These are phyloP conservation scores for Xylaria multiplex DNA, from an alignment of 2,329 filamentous ascomycete species.

Conservation along the genomic window DNA sequence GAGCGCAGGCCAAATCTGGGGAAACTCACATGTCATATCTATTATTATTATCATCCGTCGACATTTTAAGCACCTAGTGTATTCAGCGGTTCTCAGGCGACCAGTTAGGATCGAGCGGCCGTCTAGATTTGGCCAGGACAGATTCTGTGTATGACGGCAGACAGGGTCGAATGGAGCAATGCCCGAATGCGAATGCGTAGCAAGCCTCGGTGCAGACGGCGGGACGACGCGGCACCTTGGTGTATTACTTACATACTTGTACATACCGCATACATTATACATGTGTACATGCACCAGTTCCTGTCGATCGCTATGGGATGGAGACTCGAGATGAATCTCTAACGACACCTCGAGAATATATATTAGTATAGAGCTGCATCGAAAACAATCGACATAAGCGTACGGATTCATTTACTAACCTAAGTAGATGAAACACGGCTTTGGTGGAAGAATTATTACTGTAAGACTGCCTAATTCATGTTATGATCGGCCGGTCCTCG, in stretches of 20 bases:
- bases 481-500: constrained; percentile 9
- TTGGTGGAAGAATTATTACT: constrained; percentile 3
- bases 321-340: neutral
- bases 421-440: neutral
- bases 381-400: too few relatives aligned
- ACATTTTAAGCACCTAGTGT: neutral
- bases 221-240: constrained; percentile 15
- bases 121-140: constrained; percentile 27
- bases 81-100: constrained; percentile 18
- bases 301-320: constrained; percentile 23
- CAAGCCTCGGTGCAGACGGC: constrained; percentile 27
- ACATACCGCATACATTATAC: neutral
- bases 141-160: constrained; percentile 26
- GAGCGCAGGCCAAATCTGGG: constrained; percentile 24
- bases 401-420: too few relatives aligned
- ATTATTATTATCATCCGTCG: neutral
- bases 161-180: constrained; percentile 41
- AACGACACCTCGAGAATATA: neutral
- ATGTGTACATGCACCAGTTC: neutral
- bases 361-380: too few relatives aligned
- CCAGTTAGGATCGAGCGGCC: constrained; percentile 31
- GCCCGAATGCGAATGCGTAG: constrained; percentile 31
- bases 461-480: neutral
- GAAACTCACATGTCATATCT: constrained; percentile 3
- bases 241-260: constrained; percentile 14